Base-by-base conservation (phyloP, 2,329 filamentous ascomycete species). In the Akanthomyces uredinophilus region DNA sequence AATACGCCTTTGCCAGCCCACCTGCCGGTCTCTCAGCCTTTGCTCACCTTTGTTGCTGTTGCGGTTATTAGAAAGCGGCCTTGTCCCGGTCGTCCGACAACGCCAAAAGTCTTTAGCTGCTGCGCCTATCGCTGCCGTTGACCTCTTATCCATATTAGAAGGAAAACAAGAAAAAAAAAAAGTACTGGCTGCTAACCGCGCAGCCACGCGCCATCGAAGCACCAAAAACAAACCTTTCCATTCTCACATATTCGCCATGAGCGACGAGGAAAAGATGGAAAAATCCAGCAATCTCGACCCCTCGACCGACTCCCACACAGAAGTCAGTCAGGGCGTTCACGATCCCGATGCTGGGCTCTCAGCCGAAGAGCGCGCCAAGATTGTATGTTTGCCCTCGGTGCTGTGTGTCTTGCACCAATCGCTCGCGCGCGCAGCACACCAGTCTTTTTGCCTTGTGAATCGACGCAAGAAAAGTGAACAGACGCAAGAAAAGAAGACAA, bases 331-430 rank as follows among this genome's bases (percentile, higher is more conserved):
- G 14, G 62, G 69, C 27, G 65, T 65, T 29, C 73, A 78, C 60
- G 74, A 79, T 58, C 76, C 76, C 7, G 89, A 92, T 73, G 86
- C 82, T 53, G 84, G 85, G 8, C 74, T 90, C 67, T 86, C 80
- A 44, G 81, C 82, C 1, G 86, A 85, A 65, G 88, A 91, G 70
- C 81, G 77, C 66, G 82, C 81, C 29, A 80, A 75, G 54, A 82
- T 85, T 68, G 88, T 90, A 75, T 65, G 83, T 74, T 62, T 60
- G 37, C 55, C 61, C 44, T 46, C 3, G 8, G 29, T 60, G 47
- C 49, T 29, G 5, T 58, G 35, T 58, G 24, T 20, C 14, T 46
- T 22, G 24, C 20, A 22, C 16, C 5, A 24, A 55, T 59, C 27
- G 32, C 32, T 4, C 27, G 32, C 32, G 56, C 56, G 7, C 44